Evolutionary conservation across 1,284 basidiomycete genomes (phyloP).

Genomic region (Ustilago lituana): DNA sequence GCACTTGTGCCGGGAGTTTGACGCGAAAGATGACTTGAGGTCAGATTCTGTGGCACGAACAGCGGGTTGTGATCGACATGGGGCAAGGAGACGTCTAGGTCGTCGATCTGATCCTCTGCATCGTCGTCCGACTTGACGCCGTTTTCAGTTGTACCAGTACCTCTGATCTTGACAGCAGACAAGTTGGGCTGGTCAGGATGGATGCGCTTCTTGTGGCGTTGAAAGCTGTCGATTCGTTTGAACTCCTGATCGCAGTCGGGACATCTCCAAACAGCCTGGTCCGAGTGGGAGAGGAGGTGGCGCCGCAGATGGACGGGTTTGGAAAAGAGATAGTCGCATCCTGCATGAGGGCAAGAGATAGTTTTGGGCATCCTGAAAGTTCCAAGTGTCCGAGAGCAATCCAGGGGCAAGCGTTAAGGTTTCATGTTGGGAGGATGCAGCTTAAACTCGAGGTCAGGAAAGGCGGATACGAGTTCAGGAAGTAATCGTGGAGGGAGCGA

Average conservation of each 20-base stretch:
- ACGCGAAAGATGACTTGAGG: background rate
- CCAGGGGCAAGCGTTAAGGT: background rate
- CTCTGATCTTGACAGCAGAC: conserved; percentile 26
- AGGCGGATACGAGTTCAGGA: no score
- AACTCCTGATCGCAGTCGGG: conserved; percentile 43
- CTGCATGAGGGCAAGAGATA: conserved; percentile 42
- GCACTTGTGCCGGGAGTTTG: no score
- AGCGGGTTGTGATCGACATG: background rate
- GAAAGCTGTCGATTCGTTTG: conserved; percentile 52
- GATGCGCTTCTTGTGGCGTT: conserved; percentile 48
- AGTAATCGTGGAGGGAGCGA: no score
- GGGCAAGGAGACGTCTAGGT: conserved; percentile 4
- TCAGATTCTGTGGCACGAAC: background rate
- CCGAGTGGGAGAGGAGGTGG: conserved; percentile 44
- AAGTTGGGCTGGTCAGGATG: conserved; percentile 33
- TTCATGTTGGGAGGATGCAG: background rate
- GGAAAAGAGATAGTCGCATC: conserved; percentile 42
- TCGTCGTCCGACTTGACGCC: conserved; percentile 19
- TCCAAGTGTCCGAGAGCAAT: background rate
- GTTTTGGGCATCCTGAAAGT: conserved; percentile 35
- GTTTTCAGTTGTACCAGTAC: background rate
- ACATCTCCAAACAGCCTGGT: conserved; percentile 36
- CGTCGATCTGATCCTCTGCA: conserved; percentile 15
- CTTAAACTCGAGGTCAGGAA: no score
- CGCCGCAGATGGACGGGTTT: conserved; percentile 47